phyloP scores from a whole-genome alignment of 2,329 filamentous ascomycete species.

The Rhynchosporium graminicola region DNA sequence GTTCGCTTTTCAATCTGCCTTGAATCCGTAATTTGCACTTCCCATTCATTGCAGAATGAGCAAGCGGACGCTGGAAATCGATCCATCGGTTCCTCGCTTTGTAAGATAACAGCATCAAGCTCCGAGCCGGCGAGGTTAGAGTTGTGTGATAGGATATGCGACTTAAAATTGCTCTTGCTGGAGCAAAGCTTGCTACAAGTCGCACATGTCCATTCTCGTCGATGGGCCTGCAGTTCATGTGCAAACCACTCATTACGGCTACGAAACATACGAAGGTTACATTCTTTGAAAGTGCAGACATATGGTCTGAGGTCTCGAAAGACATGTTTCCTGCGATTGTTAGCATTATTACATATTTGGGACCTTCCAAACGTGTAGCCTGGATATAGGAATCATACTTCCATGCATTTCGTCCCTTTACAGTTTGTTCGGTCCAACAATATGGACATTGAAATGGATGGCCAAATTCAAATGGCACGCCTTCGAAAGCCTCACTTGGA shows the following conservation, averaged over 20 bases:
- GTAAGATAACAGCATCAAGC: slow-evolving; percentile 30
- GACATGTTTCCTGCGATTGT: slow-evolving; percentile 36
- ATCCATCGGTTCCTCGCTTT: slow-evolving; percentile 32
- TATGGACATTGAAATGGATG: slow-evolving; percentile 34
- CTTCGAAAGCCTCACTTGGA: slow-evolving; percentile 30
- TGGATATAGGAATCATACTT: slow-evolving; percentile 23
- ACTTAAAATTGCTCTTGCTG: slow-evolving; percentile 20
- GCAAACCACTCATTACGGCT: slow-evolving; percentile 40
- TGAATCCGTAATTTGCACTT: slow-evolving; percentile 20
- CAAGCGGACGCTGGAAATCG: slow-evolving; percentile 35
- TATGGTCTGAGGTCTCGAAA: slow-evolving; percentile 42
- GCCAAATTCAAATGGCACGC: slow-evolving; percentile 30
- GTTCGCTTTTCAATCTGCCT: slow-evolving; percentile 18
- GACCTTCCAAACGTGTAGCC: no score
- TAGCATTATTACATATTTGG: background rate
- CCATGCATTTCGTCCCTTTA: slow-evolving; percentile 29
- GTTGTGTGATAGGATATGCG: slow-evolving; percentile 26
- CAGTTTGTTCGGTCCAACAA: slow-evolving; percentile 31
- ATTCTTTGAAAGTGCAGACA: slow-evolving; percentile 42
- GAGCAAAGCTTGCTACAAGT: slow-evolving; percentile 27
- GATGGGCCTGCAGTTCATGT: slow-evolving; percentile 40
- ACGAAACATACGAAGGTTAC: slow-evolving; percentile 37
- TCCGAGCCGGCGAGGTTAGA: slow-evolving; percentile 21
- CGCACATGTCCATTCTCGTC: slow-evolving; percentile 36
- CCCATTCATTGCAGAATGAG: slow-evolving; percentile 40